Base-by-base conservation (phyloP, 768 basidiomycete genomes). In the Melanogaster broomeanus region DNA sequence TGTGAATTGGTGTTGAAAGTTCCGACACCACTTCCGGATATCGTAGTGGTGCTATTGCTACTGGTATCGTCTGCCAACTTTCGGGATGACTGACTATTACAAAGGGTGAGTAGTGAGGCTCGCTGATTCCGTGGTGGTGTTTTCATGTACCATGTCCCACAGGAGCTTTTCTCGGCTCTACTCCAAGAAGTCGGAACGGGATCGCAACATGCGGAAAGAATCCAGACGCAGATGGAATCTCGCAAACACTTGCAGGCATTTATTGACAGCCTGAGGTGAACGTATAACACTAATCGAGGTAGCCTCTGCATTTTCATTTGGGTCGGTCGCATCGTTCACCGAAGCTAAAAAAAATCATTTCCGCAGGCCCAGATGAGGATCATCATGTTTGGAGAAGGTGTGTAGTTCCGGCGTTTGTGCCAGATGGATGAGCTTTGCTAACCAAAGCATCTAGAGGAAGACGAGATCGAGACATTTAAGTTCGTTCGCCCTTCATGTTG, bases 121-220 rank as follows among this genome's bases (percentile, higher is more conserved):
- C 34, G 22, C 22, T 4, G 28, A 27, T 28, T 24, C 7, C 16
- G 24, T 42, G 3, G 45, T 27, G n/a, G 3, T 33, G 45, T 56
- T 25, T 46, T 51, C 11, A 53, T 48, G 39, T 61, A 49, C 25
- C 7, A 9, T 39, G 37, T 30, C 6, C 16, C 39, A 2, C 58
- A 91, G 90, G 52, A 98, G 98, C 74, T 99, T 98, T 71, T 86
- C 90, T 1, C 95, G 98, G 68, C 98, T 99, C 79, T 98, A 99
- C 67, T 95, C 96, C 2, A 98, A 95, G 19, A 97, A 98, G 73
- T 90, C 88, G 4, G 97, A 98, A 65, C 87, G 97, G 22, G 90
- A 93, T 60, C 84, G 85, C 53, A 94, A 94, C 63, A 73, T 95
- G 70, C 84, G 83, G 38, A 94, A 93, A 71, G 96, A 98, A 69